Percentiles rank a stretch among this genome's conserved stretches.
Evolutionary conservation across 768 basidiomycete species (phyloP).

Genomic region (Guyanaporus albipodus): DNA sequence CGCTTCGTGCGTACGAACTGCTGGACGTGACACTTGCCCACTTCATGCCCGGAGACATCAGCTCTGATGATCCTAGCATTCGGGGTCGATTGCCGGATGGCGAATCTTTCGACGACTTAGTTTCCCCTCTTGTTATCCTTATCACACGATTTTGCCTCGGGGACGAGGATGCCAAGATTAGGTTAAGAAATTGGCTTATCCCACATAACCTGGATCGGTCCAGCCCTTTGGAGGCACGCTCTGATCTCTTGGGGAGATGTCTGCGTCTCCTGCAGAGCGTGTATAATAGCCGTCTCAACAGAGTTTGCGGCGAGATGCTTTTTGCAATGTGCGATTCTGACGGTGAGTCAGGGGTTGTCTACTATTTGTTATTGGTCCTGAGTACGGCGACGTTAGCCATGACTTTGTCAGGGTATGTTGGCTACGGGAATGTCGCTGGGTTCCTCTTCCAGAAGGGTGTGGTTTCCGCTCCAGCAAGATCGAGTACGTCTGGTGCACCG

Average conservation of each 20-base stretch:
- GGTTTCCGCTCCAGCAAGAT: slow-evolving; percentile 49
- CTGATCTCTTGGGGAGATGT: slow-evolving; percentile 74
- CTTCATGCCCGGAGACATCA: slow-evolving; percentile 63
- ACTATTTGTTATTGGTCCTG: neutral
- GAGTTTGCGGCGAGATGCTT: slow-evolving; percentile 81
- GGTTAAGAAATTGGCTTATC: slow-evolving; percentile 64
- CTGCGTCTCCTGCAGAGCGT: slow-evolving; percentile 73
- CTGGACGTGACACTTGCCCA: slow-evolving; percentile 55
- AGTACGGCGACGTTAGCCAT: slow-evolving; percentile 43
- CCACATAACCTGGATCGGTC: slow-evolving; percentile 81
- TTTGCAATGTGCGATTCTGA: slow-evolving; percentile 81
- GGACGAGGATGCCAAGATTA: slow-evolving; percentile 51
- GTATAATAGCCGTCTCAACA: slow-evolving; percentile 69
- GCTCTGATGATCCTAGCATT: slow-evolving; percentile 62
- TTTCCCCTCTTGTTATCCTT: slow-evolving; percentile 74
- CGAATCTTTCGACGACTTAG: slow-evolving; percentile 66
- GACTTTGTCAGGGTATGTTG: slow-evolving; percentile 70
- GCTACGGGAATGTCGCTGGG: slow-evolving; percentile 95
- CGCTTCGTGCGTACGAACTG: slow-evolving; percentile 63
- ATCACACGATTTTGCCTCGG: slow-evolving; percentile 66
- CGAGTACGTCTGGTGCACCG: slow-evolving; percentile 32
- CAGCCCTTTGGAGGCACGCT: slow-evolving; percentile 64
- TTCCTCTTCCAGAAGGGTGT: slow-evolving; percentile 92
- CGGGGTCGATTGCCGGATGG: slow-evolving; percentile 42
- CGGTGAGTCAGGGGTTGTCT: slow-evolving; percentile 34